Evolutionary conservation across 805 yeast genomes (phyloP), one percentile per base, ranked within the genome.

Genomic region (Debaryomyces prosopidis): DNA sequence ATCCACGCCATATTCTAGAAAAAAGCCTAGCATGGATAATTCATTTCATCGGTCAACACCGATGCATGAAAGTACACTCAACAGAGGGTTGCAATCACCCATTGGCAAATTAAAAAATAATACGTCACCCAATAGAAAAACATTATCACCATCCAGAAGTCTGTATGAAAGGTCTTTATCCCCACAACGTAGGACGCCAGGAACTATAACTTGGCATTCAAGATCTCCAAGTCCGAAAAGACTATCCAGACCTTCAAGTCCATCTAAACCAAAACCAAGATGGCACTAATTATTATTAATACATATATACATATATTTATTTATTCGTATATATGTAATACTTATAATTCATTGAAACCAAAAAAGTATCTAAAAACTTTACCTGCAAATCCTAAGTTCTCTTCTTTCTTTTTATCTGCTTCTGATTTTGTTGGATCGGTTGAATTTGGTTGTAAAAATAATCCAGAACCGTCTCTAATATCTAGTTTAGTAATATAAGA

Each of bases 311-410:
- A 31, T 28, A 14, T 37, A 36, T 36, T 26, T 32, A 31, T 34
- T 26, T 30, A 18, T 40, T 3, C 18, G 23, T 20, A 23, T 40
- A 23, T 14, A 39, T 23, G 23, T 19, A 27, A 12, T 16, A 46
- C 17, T 48, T 62, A 73, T 50, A 73, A 63, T 46, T 72, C 77
- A 52, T 71, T 69, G 52, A 72, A 71, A 2, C 77, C 77, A 57
- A 73, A 73, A 30, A 73, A 54, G 46, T 55, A 68, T 51, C 62
- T 68, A 38, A 68, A 54, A 12, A 67, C 45, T 5, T 66, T 56
- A 16, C 68, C 73, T 47, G 63, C 37, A 12, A 68, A 41, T 4
- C 73, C 69, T 45, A 70, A 51, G 40, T 69, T 68, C 42, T 63
- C 64, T 20, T 48, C 55, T 19, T 55, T 54, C 38, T 51, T 54